phyloP scores from a whole-genome alignment of 2,329 filamentous ascomycete genomes.

The Delphinella strobiligena region DNA sequence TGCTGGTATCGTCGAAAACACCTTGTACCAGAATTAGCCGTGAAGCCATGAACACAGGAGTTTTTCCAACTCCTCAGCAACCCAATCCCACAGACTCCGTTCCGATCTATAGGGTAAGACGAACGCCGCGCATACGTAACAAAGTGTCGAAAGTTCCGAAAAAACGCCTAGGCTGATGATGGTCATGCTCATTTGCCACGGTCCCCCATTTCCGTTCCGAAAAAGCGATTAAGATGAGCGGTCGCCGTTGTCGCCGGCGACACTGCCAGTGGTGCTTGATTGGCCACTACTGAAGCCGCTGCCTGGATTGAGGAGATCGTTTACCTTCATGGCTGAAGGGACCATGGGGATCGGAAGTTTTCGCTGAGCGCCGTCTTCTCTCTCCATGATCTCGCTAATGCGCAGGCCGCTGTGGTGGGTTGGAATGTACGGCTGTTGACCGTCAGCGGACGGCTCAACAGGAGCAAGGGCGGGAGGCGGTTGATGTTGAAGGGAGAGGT shows the following conservation, averaged over 20 bases:
- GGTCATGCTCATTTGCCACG: conserved; percentile 1
- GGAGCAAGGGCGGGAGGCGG: conserved; percentile 51
- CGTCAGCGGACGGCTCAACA: conserved; percentile 55
- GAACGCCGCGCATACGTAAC: conserved; percentile 5
- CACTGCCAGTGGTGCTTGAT: conserved; percentile 65
- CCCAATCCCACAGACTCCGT: conserved; percentile 4
- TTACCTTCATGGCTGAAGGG: conserved; percentile 56
- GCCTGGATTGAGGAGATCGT: conserved; percentile 60
- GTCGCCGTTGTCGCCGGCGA: conserved; percentile 35
- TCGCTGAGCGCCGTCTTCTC: conserved; percentile 72
- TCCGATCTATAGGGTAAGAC: conserved; percentile 6
- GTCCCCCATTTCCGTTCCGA: not conserved
- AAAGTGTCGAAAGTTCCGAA: conserved; percentile 3
- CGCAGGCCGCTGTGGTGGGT: conserved; percentile 55
- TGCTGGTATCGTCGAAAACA: not conserved
- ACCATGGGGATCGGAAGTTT: conserved; percentile 86
- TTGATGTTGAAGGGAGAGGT: conserved; percentile 51
- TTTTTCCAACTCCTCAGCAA: not conserved
- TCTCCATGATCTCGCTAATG: conserved; percentile 85
- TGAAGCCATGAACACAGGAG: not conserved
- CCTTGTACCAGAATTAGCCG: not conserved
- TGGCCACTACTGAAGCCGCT: conserved; percentile 61
- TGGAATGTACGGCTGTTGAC: conserved; percentile 47
- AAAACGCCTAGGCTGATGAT: conserved; percentile 4
- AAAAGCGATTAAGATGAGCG: conserved; percentile 4